Base-by-base conservation (phyloP, 2,329 filamentous ascomycete genomes). In the Cercospora zeina region DNA sequence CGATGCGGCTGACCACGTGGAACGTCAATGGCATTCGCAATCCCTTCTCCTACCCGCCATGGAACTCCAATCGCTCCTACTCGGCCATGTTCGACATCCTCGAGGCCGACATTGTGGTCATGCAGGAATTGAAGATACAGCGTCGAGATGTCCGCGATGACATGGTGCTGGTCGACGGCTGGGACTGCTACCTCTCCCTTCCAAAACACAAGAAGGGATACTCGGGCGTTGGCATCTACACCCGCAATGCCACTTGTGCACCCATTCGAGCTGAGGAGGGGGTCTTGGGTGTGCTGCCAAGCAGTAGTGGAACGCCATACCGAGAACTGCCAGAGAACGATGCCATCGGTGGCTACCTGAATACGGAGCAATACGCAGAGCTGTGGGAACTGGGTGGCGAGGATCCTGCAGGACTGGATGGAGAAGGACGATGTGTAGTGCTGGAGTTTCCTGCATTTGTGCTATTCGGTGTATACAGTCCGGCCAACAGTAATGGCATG, bases 51-150 rank as follows among this genome's bases (percentile, higher is more conserved):
- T 82, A 82, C 69, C 78, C 79, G 68, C 80, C 80, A 78, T 82
- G 80, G 80, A 77, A 79, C 69, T 72, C 74, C 49, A 75, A 73
- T 24, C 74, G 78, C 62, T 77, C 78, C 13, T 82, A 81, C 71
- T 73, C 75, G 50, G 83, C 88, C 67, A 97, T 97, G 95, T 97
- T 99, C 77, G 90, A 96, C 68, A 90, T 89, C 47, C 83, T 99
- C 6, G 90, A 95, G 74, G 87, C 93, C 58, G 95, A 99, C 75
- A 95, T 99, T 66, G 87, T 97, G 16, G 83, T 97, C 62, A 92
- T 97, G 81, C 95, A 99, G 76, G 95, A 97, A 77, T 88, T 91
- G 47, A 99, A 97, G 78, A 97, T 97, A 42, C 95, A 97, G 73
- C 85, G 89, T 61, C 96, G 96, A 74, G 93, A 97, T 69, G 80